These are phyloP conservation scores for Plasmodium cynomolgi DNA, from an alignment of 169 alveolate genomes.

Conservation along the genomic window DNA sequence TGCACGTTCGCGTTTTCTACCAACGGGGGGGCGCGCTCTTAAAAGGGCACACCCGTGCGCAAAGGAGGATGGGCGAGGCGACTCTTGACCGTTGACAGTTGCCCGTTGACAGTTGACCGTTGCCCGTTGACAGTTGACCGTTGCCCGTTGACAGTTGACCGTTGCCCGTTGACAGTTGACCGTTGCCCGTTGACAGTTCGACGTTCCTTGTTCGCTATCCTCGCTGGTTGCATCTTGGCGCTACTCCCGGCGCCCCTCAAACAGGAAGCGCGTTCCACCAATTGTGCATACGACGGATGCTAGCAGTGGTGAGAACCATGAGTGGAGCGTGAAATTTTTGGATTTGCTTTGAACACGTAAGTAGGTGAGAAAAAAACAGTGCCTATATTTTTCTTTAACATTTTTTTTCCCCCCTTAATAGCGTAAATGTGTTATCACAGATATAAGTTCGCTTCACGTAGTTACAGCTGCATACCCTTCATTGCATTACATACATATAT, in stretches of 20 bases:
- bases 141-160: not conserved
- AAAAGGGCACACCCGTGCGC: not conserved
- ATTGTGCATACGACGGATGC: not conserved
- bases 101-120: not conserved
- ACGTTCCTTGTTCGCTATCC: not conserved
- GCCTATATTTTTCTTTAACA: not conserved
- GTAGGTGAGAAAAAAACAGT: not conserved
- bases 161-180: not conserved
- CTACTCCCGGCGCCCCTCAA: not conserved
- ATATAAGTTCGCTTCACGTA: not conserved
- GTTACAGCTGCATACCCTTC: not conserved
- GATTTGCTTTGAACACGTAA: not conserved
- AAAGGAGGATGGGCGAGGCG: not conserved
- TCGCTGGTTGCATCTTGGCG: not conserved
- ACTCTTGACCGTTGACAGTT: not conserved
- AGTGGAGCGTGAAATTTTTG: not conserved
- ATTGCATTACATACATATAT: not conserved
- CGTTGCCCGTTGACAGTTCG: not conserved
- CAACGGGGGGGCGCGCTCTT: not conserved
- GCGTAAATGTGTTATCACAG: not conserved
- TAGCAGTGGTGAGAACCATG: not conserved
- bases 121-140: not conserved
- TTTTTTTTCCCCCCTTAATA: not conserved
- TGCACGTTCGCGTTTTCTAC: not conserved
- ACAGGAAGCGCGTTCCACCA: not conserved